phyloP scores from a whole-genome alignment of 345 rosid species.

The Lepidium sativum region DNA sequence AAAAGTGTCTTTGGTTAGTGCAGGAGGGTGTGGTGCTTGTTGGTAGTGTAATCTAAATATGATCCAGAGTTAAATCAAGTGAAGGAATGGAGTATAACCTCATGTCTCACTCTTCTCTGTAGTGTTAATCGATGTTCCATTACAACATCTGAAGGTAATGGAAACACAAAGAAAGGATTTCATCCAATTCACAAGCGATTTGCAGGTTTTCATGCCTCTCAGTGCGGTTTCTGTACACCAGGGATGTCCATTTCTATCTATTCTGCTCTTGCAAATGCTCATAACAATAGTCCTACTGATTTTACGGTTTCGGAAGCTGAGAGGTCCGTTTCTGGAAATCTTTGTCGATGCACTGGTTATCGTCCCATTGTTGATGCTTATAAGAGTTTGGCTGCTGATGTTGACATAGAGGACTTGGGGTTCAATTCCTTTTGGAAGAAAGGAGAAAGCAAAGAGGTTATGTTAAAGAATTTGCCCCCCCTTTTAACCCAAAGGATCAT shows the following conservation, averaged over 20 bases:
- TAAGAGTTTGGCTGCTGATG: conserved; percentile 77
- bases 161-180: conserved; percentile 66
- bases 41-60: conserved; percentile 62
- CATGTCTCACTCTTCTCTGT: conserved; percentile 83
- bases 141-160: conserved; percentile 81
- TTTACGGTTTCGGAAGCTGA: conserved; percentile 70
- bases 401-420: conserved; percentile 87
- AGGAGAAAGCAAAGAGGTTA: conserved; percentile 43
- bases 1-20: conserved; percentile 1
- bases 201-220: conserved; percentile 80
- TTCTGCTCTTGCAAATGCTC: conserved; percentile 64
- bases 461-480: conserved; percentile 47
- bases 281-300: conserved; percentile 29
- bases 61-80: conserved; percentile 41
- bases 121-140: conserved; percentile 71
- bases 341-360: conserved; percentile 94
- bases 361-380: conserved; percentile 84
- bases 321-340: conserved; percentile 59
- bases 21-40: conserved; percentile 98
- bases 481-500: conserved; percentile 18
- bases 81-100: conserved; percentile 52
- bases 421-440: conserved; percentile 66
- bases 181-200: conserved; percentile 79
- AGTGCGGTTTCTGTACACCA: conserved; percentile 91
- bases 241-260: conserved; percentile 84